phyloP scores from a whole-genome alignment of 768 basidiomycete genomes.

The Termitomyces sp. region DNA sequence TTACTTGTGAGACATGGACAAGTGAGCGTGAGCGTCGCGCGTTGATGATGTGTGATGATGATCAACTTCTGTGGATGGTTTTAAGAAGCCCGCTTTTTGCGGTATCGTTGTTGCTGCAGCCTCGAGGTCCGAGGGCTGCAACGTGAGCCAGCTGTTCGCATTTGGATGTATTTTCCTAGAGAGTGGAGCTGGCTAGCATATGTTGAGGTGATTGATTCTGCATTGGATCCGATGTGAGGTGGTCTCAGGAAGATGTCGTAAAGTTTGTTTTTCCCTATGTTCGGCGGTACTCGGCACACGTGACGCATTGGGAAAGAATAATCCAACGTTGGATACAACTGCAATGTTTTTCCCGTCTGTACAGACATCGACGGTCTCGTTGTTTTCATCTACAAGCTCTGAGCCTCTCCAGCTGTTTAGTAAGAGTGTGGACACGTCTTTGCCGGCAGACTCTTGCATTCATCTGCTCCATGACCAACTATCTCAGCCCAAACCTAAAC shows the following conservation, averaged over 20 bases:
- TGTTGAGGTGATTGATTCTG: neutral
- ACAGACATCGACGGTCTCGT: constrained; percentile 59
- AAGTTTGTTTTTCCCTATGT: neutral
- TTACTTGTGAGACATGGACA: neutral
- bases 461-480: constrained; percentile 56
- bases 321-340: too few relatives aligned
- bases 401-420: constrained; percentile 57
- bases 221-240: neutral
- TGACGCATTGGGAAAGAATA: neutral
- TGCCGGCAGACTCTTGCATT: constrained; percentile 59
- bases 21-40: neutral
- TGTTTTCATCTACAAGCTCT: constrained; percentile 70
- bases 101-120: neutral
- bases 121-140: constrained; percentile 1
- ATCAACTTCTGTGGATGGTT: constrained; percentile 7
- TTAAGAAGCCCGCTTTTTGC: constrained; percentile 4
- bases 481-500: constrained; percentile 42
- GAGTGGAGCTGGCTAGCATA: neutral
- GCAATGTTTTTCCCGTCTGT: constrained; percentile 52
- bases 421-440: constrained; percentile 35
- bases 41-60: neutral
- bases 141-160: too few relatives aligned
- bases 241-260: neutral
- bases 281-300: neutral
- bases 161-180: neutral